phyloP scores from a whole-genome alignment of 2,329 filamentous ascomycete genomes.

The Colletotrichum horii region DNA sequence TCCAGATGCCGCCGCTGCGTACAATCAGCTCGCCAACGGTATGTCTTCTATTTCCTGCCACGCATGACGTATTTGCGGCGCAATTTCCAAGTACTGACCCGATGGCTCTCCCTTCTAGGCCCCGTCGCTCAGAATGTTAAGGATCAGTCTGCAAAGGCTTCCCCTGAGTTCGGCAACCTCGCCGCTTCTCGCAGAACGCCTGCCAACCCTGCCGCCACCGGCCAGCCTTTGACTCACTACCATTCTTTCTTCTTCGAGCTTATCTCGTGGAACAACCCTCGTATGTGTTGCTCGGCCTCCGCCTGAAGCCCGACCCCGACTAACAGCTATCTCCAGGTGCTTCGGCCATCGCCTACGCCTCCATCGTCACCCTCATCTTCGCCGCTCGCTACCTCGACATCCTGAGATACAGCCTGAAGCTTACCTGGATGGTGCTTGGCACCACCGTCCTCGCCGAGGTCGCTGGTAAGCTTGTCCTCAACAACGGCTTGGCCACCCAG shows the following conservation, averaged over 20 bases:
- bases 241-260: conserved; percentile 75
- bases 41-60: conserved; percentile 23
- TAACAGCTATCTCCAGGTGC: conserved; percentile 50
- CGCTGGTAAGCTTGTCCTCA: conserved; percentile 64
- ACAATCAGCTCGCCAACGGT: conserved; percentile 54
- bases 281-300: conserved; percentile 45
- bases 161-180: conserved; percentile 61
- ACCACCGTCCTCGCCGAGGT: conserved; percentile 66
- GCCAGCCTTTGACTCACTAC: conserved; percentile 71
- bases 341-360: conserved; percentile 67
- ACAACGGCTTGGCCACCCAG: conserved; percentile 68
- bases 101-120: conserved; percentile 41
- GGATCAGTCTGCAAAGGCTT: conserved; percentile 60
- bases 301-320: background rate
- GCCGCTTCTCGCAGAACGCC: conserved; percentile 63
- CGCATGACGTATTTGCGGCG: conserved; percentile 1
- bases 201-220: conserved; percentile 58
- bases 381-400: conserved; percentile 70
- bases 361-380: conserved; percentile 65
- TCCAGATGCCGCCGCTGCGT: conserved; percentile 55
- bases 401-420: conserved; percentile 68
- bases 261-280: conserved; percentile 72
- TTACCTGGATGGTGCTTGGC: conserved; percentile 67
- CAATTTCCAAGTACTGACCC: conserved; percentile 4
- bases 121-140: conserved; percentile 65